Conservation (phyloP, 164 flowering plant genomes). For the Tinospora cordifolia region DNA sequence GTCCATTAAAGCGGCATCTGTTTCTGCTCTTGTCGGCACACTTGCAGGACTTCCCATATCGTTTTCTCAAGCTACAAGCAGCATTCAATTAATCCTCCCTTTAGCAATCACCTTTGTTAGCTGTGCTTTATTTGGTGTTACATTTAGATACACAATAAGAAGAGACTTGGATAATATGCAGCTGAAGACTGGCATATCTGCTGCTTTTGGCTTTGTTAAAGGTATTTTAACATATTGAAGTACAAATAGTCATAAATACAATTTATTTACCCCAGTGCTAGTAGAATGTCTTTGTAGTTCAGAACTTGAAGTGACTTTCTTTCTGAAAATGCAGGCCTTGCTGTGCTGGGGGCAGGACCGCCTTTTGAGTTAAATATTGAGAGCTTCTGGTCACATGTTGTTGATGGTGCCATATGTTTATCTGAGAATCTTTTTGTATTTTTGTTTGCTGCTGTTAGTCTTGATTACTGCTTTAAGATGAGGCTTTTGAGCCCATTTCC, state of each 20-base stretch:
- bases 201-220: conserved; percentile 80
- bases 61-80: conserved; percentile 39
- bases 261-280: not conserved
- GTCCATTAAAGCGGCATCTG: conserved; percentile 67
- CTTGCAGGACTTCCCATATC: conserved; percentile 72
- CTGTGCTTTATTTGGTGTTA: conserved; percentile 84
- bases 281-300: not conserved
- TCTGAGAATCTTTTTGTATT: conserved; percentile 56
- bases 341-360: conserved; percentile 47
- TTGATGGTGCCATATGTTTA: conserved; percentile 48
- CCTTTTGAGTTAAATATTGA: conserved; percentile 47
- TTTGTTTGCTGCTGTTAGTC: conserved; percentile 58
- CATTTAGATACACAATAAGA: conserved; percentile 70
- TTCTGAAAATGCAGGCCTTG: conserved; percentile 56
- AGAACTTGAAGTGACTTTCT: not conserved
- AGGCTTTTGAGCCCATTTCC: conserved; percentile 67
- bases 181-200: conserved; percentile 69
- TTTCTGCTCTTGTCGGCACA: conserved; percentile 69
- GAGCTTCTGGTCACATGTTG: conserved; percentile 57
- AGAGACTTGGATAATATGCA: conserved; percentile 83
- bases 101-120: conserved; percentile 52
- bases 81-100: conserved; percentile 51
- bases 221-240: conserved; percentile 33
- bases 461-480: conserved; percentile 71
- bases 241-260: not conserved